Evolutionary conservation across 2,329 filamentous ascomycete genomes (phyloP).

Genomic region (Malbranchea zuffiana): DNA sequence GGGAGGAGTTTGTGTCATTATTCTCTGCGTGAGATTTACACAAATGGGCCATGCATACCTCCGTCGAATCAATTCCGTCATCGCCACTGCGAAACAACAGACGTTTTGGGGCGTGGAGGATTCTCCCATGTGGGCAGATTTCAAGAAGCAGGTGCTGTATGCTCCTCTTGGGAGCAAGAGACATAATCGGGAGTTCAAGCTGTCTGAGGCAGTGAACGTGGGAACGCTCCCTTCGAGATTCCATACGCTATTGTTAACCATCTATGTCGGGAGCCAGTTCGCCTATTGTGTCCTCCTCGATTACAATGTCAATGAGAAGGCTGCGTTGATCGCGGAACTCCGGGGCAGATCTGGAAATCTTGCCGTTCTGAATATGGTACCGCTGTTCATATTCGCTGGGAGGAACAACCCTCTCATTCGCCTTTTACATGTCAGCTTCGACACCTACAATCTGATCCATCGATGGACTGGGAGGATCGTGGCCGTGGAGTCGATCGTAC

Average conservation of each 20-base stretch:
- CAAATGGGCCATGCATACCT: constrained; percentile 37
- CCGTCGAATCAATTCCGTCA: constrained; percentile 33
- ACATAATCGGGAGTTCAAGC: constrained; percentile 63
- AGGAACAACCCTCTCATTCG: constrained; percentile 87
- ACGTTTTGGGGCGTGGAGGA: constrained; percentile 37
- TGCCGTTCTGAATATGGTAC: constrained; percentile 81
- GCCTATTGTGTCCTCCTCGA: constrained; percentile 53
- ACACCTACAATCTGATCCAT: constrained; percentile 87
- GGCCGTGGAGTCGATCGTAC: constrained; percentile 57
- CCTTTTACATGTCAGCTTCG: constrained; percentile 77
- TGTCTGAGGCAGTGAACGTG: constrained; percentile 57
- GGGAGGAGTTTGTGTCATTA: constrained; percentile 24
- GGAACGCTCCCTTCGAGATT: constrained; percentile 72
- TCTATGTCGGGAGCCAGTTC: constrained; percentile 62
- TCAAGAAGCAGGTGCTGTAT: constrained; percentile 40
- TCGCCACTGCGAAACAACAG: constrained; percentile 30
- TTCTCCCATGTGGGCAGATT: constrained; percentile 30
- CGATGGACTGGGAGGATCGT: constrained; percentile 72
- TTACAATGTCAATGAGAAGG: constrained; percentile 33
- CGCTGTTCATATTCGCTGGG: constrained; percentile 75
- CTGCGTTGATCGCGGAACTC: constrained; percentile 63
- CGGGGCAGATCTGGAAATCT: constrained; percentile 77
- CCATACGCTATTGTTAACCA: constrained; percentile 56
- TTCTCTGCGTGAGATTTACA: constrained; percentile 32
- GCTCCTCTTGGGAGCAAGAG: constrained; percentile 63